These are phyloP conservation scores for Myxozyma sirexii DNA, from an alignment of 805 yeast genomes.

Conservation along the genomic window DNA sequence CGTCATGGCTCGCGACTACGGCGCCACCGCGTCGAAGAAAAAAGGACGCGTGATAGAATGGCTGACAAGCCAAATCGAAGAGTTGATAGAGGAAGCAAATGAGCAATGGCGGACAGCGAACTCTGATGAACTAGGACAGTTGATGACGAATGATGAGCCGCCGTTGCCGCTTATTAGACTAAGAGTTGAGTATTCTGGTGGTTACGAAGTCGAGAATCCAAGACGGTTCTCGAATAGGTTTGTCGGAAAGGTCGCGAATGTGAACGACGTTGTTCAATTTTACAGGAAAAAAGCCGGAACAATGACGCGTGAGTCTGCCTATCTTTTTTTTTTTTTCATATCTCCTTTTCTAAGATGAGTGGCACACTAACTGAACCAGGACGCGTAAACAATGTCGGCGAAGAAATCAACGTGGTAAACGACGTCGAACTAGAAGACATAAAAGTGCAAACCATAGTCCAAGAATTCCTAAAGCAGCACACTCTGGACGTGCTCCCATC, in stretches of 20 bases:
- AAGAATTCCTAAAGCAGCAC: conserved; percentile 62
- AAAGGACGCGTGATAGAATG: conserved; percentile 62
- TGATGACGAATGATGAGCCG: conserved; percentile 44
- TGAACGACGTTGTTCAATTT: conserved; percentile 79
- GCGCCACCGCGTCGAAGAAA: conserved; percentile 64
- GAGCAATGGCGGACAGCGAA: conserved; percentile 49
- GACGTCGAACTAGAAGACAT: conserved; percentile 47
- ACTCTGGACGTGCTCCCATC: conserved; percentile 73
- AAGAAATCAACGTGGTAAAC: conserved; percentile 29
- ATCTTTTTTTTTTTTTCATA: neutral
- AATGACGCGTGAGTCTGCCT: conserved; percentile 15
- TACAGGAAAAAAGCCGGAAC: conserved; percentile 52
- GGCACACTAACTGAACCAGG: conserved; percentile 1
- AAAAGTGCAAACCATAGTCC: conserved; percentile 64
- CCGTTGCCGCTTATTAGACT: conserved; percentile 83
- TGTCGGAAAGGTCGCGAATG: conserved; percentile 88
- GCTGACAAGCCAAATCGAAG: conserved; percentile 65
- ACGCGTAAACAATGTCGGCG: conserved; percentile 16
- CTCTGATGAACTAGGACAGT: conserved; percentile 35
- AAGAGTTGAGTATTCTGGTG: conserved; percentile 83
- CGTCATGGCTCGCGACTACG: conserved; percentile 53
- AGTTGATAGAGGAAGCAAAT: conserved; percentile 62
- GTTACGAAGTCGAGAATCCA: conserved; percentile 89
- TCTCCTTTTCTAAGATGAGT: neutral
- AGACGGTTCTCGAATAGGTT: conserved; percentile 85